Conservation (phyloP, 2,329 filamentous ascomycete species). For the Orbilia ellipsospora region DNA sequence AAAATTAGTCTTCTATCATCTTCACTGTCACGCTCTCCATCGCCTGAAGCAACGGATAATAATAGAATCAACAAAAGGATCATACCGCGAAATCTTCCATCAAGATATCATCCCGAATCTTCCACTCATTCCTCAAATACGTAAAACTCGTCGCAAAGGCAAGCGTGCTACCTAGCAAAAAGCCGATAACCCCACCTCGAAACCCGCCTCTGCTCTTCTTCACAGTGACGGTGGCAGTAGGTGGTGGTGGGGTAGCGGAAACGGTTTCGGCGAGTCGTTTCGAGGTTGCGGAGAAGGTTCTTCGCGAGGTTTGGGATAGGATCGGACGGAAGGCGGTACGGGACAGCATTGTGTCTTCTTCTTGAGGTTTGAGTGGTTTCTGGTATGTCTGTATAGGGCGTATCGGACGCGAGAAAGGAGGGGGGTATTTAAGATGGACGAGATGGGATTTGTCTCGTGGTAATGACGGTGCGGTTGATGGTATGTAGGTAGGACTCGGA, state of each 20-base stretch:
- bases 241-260: conserved; percentile 15
- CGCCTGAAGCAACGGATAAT: too few relatives aligned
- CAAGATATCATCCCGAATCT: conserved; percentile 50
- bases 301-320: conserved; percentile 32
- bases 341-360: conserved; percentile 40
- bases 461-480: conserved; percentile 7
- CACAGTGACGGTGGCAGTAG: conserved; percentile 31
- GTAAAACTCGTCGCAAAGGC: conserved; percentile 53
- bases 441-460: background rate
- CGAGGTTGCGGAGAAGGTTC: conserved; percentile 46
- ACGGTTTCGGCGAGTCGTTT: conserved; percentile 38
- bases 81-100: conserved; percentile 55
- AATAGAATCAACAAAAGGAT: background rate
- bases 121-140: conserved; percentile 54
- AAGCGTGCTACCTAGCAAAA: conserved; percentile 48
- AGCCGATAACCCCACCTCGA: conserved; percentile 46
- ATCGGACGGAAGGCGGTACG: conserved; percentile 53
- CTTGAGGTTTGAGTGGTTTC: background rate
- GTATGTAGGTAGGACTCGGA: background rate
- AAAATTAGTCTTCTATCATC: conserved; percentile 7
- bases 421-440: background rate
- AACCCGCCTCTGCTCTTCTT: conserved; percentile 54
- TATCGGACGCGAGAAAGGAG: conserved; percentile 6
- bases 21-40: too few relatives aligned
- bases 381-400: background rate